Evolutionary conservation across 352 stramenopile genomes (phyloP), one percentile per base, ranked within the genome.

Genomic region (Phytopythium montanum): DNA sequence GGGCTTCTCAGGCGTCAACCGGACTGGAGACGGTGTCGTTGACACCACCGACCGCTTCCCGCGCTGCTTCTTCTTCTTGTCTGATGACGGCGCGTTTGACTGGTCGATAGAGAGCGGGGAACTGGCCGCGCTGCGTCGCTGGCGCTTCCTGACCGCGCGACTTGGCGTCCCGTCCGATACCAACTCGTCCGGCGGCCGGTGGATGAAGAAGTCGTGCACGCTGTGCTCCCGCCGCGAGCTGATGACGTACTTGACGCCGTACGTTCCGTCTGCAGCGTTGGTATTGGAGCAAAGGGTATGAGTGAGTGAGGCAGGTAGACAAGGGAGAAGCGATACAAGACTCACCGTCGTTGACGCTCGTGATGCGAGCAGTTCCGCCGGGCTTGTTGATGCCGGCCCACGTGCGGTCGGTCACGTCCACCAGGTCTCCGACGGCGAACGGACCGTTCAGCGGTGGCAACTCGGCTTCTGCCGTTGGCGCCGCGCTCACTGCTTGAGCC

Each of bases 331-430:
- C 16, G 13, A 16, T 14, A 21, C 13, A 5, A 12, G 25, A 49
- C 54, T 25, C 56, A 87, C 77, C 65, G 10, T 38, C 64, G 50
- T 95, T 67, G 21, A 88, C 64, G 18, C 81, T 70, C 5, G 70
- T 88, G 49, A 97, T 91, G 56, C 82, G 79, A 12, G 75, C 94
- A 1, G 91, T 76, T 13, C 94, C 94, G 21, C 94, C 93, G 13
- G 73, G 81, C 70, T 96, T 95, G 76, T 98, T 98, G 26, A 97
- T 88, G 1, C 94, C 94, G 5, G 85, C 65, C 90, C 91, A 97
- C 56, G 88, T 97, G 16, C 94, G 79, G 29, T 85, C 71, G 31
- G 78, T 72, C 18, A 98, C 89, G 23, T 97, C 72, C 5, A 98
- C 90, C n/a, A 97, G 54, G 38, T 94, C 71, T 19, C 88, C 90